Evolutionary conservation across 352 stramenopile genomes (phyloP).

Genomic region (Peronosclerospora sorghi): DNA sequence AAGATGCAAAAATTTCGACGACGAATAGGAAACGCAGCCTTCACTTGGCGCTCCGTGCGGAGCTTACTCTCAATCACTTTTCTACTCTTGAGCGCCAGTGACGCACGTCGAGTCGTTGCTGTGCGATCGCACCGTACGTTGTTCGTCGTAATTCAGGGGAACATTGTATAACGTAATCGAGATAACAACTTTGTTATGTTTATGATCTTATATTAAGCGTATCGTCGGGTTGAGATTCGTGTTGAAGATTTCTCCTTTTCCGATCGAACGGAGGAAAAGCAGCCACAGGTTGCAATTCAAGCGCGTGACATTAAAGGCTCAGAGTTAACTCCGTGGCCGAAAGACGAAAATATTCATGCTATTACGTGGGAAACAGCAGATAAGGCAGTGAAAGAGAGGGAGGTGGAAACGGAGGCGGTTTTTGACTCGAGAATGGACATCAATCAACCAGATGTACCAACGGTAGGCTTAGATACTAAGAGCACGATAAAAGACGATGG

Average conservation of each 20-base stretch:
- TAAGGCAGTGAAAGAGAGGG: conserved; percentile 1
- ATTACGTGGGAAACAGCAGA: conserved; percentile 21
- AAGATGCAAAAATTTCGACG: conserved; percentile 12
- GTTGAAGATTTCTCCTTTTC: conserved; percentile 61
- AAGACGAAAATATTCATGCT: conserved; percentile 15
- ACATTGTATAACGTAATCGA: not conserved
- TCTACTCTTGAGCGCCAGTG: conserved; percentile 22
- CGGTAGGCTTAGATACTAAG: conserved; percentile 1
- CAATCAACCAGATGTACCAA: conserved; percentile 1
- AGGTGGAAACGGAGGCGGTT: not conserved
- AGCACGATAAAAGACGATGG: conserved; percentile 1
- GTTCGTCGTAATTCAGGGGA: not conserved
- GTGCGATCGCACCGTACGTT: conserved; percentile 22
- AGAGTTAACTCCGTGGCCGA: conserved; percentile 22
- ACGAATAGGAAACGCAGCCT: not conserved
- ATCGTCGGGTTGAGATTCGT: conserved; percentile 39
- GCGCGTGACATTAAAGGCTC: conserved; percentile 47
- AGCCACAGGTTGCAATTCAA: conserved; percentile 35
- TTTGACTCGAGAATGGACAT: conserved; percentile 1
- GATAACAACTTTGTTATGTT: not conserved
- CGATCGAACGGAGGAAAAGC: conserved; percentile 30
- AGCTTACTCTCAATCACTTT: conserved; percentile 16
- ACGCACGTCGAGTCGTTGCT: conserved; percentile 25
- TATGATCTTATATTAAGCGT: conserved; percentile 8
- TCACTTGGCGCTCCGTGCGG: conserved; percentile 9